phyloP scores from a whole-genome alignment of 352 stramenopile genomes.

The Aphanomyces cochlioides region DNA sequence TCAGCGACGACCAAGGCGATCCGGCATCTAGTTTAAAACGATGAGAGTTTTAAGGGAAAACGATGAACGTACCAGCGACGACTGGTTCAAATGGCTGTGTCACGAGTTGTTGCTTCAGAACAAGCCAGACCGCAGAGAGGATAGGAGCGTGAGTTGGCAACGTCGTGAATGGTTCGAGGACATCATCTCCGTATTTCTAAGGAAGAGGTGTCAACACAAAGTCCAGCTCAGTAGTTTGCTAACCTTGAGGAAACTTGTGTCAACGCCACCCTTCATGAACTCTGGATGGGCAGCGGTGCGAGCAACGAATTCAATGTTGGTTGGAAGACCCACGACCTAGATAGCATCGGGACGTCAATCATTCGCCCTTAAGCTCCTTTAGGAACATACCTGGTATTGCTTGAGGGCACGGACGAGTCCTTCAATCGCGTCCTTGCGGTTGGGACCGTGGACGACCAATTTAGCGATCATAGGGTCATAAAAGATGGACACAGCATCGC shows the following conservation, averaged over 20 bases:
- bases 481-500: constrained; percentile 89
- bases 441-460: constrained; percentile 88
- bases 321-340: constrained; percentile 85
- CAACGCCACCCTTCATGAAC: constrained; percentile 87
- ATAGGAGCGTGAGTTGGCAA: constrained; percentile 63
- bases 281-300: constrained; percentile 80
- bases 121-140: constrained; percentile 66
- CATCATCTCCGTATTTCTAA: constrained; percentile 78
- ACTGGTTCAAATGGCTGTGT: constrained; percentile 37
- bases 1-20: constrained; percentile 58
- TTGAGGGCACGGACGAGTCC: constrained; percentile 80
- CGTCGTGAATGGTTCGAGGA: constrained; percentile 55
- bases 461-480: constrained; percentile 95
- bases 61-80: not conserved
- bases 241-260: constrained; percentile 90
- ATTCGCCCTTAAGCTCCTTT: too few relatives aligned
- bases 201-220: not conserved
- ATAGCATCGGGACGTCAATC: too few relatives aligned
- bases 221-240: not conserved
- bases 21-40: constrained; percentile 14
- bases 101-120: constrained; percentile 62
- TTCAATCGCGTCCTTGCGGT: constrained; percentile 77
- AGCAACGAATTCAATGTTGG: constrained; percentile 93
- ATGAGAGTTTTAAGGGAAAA: too few relatives aligned
- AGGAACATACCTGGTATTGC: constrained; percentile 76